Percentiles rank a stretch among this genome's conserved stretches.
Evolutionary conservation across 805 yeast species (phyloP).

Genomic region (Nakazawaea anatomiae): DNA sequence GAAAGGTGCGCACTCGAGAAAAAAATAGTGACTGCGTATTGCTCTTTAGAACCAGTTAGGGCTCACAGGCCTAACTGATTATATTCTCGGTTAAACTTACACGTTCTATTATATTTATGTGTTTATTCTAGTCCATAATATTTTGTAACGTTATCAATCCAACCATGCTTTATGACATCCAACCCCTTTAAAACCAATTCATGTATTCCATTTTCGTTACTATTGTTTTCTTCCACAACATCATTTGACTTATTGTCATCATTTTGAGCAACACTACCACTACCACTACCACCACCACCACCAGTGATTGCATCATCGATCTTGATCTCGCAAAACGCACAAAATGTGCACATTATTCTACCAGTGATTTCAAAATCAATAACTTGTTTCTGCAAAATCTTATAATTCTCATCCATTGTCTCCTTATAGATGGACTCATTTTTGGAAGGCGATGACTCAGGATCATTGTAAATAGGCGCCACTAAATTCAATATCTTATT

Average conservation of each 20-base stretch:
- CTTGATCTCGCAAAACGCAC: slow-evolving; percentile 24
- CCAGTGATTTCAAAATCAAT: slow-evolving; percentile 25
- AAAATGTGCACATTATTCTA: slow-evolving; percentile 27
- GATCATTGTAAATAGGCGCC: slow-evolving; percentile 13
- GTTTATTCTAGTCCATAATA: slow-evolving; percentile 28
- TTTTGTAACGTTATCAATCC: slow-evolving; percentile 22
- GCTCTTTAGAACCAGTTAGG: too few species aligned
- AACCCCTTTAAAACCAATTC: slow-evolving; percentile 6
- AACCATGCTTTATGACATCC: slow-evolving; percentile 12
- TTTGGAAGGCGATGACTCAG: background rate
- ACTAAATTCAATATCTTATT: slow-evolving; percentile 11
- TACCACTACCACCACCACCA: slow-evolving; percentile 4
- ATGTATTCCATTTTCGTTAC: slow-evolving; percentile 9
- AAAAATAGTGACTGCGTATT: background rate
- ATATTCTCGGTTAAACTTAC: too few species aligned
- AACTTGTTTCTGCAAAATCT: slow-evolving; percentile 18
- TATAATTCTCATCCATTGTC: slow-evolving; percentile 10
- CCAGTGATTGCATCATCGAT: slow-evolving; percentile 6
- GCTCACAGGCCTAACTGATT: too few species aligned
- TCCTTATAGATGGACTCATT: background rate
- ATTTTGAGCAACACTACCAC: background rate
- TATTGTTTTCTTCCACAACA: background rate
- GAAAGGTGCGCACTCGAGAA: too few species aligned
- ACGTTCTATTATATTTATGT: too few species aligned
- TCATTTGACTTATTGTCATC: background rate